Evolutionary conservation across 352 stramenopile species (phyloP), one percentile per base, ranked within the genome.

Genomic region (Phytophthora quininea): DNA sequence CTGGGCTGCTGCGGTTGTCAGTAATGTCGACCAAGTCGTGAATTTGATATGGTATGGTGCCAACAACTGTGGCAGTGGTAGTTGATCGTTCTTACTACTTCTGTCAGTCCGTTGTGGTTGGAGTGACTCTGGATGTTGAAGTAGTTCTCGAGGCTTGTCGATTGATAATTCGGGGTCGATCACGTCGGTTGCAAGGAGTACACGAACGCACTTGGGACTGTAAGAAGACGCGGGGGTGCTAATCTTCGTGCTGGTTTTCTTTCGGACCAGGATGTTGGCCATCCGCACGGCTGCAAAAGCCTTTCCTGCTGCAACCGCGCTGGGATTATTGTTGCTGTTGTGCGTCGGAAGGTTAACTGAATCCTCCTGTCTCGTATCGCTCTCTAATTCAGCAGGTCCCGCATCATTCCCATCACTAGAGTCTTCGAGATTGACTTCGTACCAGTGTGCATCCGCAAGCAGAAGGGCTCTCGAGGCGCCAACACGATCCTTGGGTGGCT

Each of bases 21-120:
- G 57, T 11, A 89, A 47, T 12, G 82, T 91, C 11, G 80, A 89
- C 85, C 84, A 95, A 24, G 84, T 93, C 45, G 80, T 89, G 64
- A 95, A 95, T 52, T 80, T 82, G 68, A 89, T 69, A 58, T 89
- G 79, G 40, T 88, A 86, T 30, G 47, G 37, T 29, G 46, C 12
- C 4, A 70, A 24, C 15, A 40, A 27, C 11, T 14, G 60, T 35
- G 42, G 52, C 5, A 31, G 42, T n/a, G 24, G 10, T 27, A 58
- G 19, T 24, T 12, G 12, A 24, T 3, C 3, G 40, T n/a, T 10
- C 48, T 24, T 37, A 19, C 67, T 43, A 19, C 54, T 31, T 37
- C 65, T 14, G 33, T 49, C 40, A 46, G 38, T 5, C n/a, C 45
- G 43, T 54, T 69, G 52, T 12, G 46, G 37, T 35, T 37, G n/a